Evolutionary conservation across 2,329 filamentous ascomycete species (phyloP).

Genomic region (Cladosporium sp.): DNA sequence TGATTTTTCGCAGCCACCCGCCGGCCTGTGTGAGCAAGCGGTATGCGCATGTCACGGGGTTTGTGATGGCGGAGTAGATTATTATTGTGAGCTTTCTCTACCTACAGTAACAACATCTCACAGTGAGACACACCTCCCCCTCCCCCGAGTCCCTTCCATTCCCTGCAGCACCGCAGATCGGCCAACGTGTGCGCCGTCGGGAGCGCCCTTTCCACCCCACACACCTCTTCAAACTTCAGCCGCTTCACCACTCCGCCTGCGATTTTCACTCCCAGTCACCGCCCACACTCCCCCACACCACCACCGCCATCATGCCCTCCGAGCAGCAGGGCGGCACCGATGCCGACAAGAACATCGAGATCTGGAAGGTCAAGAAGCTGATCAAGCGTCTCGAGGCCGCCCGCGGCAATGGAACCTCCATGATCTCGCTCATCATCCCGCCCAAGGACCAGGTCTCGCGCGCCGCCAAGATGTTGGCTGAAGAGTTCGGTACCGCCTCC

Average conservation of each 20-base stretch:
- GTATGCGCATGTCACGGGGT: too few species aligned
- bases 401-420: conserved; percentile 96
- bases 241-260: background rate
- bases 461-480: conserved; percentile 98
- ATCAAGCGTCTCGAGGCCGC: conserved; percentile 98
- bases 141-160: too few species aligned
- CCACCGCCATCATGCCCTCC: conserved; percentile 74
- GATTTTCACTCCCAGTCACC: background rate
- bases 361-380: conserved; percentile 99
- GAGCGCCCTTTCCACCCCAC: background rate
- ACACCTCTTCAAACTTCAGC: background rate
- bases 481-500: conserved; percentile 81
- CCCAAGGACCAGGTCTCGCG: conserved; percentile 97
- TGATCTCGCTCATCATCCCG: conserved; percentile 99
- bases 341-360: conserved; percentile 93
- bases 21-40: too few species aligned
- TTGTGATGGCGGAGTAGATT: too few species aligned
- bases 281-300: background rate
- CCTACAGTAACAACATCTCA: too few species aligned
- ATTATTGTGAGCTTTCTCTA: too few species aligned
- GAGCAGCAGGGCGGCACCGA: conserved; percentile 66
- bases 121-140: too few species aligned
- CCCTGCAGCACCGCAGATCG: too few species aligned
- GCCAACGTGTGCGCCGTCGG: too few species aligned
- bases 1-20: too few species aligned